Conservation (phyloP, 306 rosid species). For the Medicago ruthenica region DNA sequence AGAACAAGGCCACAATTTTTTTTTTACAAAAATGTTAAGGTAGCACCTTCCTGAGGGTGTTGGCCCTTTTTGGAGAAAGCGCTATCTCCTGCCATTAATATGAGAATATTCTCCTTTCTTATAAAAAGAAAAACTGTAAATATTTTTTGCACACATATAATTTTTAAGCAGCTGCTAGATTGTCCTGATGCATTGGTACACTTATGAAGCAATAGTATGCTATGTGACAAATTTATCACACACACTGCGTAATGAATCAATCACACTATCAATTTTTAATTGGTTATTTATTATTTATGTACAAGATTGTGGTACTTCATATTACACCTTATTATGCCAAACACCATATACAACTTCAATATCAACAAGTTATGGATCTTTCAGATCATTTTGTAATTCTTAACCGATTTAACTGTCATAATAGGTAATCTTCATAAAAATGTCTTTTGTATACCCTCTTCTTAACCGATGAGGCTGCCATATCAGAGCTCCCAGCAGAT, state of each 20-base stretch:
- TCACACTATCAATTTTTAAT: conserved; percentile 11
- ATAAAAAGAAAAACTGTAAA: not conserved
- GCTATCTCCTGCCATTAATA: not conserved
- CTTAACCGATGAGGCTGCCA: conserved; percentile 43
- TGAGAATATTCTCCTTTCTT: not conserved
- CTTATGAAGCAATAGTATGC: no score
- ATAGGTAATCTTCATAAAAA: conserved; percentile 37
- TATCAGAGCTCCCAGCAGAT: conserved; percentile 58
- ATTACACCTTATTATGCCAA: conserved; percentile 29
- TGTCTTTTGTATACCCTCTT: conserved; percentile 52
- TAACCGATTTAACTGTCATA: conserved; percentile 3
- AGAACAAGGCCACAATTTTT: not conserved
- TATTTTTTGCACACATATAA: not conserved
- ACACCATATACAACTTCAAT: conserved; percentile 25
- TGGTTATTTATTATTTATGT: conserved; percentile 45
- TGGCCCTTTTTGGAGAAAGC: not conserved
- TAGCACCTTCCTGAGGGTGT: not conserved
- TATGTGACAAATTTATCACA: not conserved
- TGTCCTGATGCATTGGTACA: not conserved
- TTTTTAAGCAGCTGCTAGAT: not conserved
- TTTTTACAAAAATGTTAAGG: not conserved
- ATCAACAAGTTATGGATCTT: conserved; percentile 19
- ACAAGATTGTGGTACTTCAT: conserved; percentile 36
- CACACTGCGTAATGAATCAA: conserved; percentile 11
- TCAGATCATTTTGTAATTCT: conserved; percentile 20